phyloP scores from a whole-genome alignment of 495 filamentous ascomycete species.

The Achaetomiella virescens region DNA sequence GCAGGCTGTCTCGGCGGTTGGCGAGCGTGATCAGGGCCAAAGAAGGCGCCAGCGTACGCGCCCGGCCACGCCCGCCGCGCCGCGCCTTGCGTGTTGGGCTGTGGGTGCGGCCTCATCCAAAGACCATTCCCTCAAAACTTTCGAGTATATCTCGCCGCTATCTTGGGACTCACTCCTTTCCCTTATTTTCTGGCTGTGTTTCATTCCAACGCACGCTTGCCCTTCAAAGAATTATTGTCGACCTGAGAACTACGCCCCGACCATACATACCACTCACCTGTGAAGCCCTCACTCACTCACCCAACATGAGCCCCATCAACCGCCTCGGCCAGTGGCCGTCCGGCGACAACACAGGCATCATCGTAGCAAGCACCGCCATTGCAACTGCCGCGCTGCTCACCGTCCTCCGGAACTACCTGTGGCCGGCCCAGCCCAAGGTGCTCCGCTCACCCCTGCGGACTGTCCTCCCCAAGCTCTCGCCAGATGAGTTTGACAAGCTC shows the following conservation, averaged over 20 bases:
- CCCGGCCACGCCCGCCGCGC: not conserved
- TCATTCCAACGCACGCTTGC: too few species aligned
- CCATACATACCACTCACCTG: not conserved
- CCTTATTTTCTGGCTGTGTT: too few species aligned
- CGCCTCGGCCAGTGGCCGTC: not conserved
- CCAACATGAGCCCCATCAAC: slow-evolving; percentile 4
- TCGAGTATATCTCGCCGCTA: too few species aligned
- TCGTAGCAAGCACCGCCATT: slow-evolving; percentile 24
- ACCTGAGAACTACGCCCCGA: not conserved
- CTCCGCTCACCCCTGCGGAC: slow-evolving; percentile 35
- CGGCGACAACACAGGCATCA: slow-evolving; percentile 1
- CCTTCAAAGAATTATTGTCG: too few species aligned
- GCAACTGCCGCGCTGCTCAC: slow-evolving; percentile 28
- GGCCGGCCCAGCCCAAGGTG: slow-evolving; percentile 30
- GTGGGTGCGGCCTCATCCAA: too few species aligned
- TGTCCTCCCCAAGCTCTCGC: slow-evolving; percentile 25
- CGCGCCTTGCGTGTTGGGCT: not conserved
- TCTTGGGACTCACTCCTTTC: too few species aligned
- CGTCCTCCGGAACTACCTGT: slow-evolving; percentile 27
- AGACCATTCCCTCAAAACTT: too few species aligned
- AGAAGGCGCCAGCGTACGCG: not conserved
- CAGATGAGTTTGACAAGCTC: slow-evolving; percentile 25
- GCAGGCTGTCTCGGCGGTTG: not conserved
- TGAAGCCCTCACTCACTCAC: not conserved
- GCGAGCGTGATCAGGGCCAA: not conserved